These are phyloP conservation scores for Rhodotorula babjevae DNA, from an alignment of 768 basidiomycete species.

Conservation along the genomic window DNA sequence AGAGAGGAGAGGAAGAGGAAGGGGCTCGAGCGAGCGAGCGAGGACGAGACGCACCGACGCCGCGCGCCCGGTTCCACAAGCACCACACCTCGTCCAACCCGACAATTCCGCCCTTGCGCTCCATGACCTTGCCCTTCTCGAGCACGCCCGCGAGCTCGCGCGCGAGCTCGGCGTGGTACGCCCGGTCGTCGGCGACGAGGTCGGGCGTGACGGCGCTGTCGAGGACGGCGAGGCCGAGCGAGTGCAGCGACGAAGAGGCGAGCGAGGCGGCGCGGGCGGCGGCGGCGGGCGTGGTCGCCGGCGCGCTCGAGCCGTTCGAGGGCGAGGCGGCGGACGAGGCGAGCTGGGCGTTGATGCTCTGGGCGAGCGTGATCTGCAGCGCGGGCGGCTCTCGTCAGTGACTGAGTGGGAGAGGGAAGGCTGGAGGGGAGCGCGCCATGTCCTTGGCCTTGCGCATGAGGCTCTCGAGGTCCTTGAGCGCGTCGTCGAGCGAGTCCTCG, in stretches of 20 bases:
- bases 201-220: conserved; percentile 52
- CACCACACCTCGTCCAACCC: conserved; percentile 43
- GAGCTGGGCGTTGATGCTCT: conserved; percentile 77
- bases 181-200: conserved; percentile 75
- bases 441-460: conserved; percentile 86
- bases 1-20: neutral
- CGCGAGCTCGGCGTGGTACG: conserved; percentile 74
- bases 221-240: conserved; percentile 10
- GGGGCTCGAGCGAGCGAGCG: too few relatives aligned
- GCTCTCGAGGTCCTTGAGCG: conserved; percentile 80
- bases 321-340: conserved; percentile 50
- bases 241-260: conserved; percentile 6
- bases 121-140: conserved; percentile 49
- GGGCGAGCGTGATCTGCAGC: conserved; percentile 63
- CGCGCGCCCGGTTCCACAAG: conserved; percentile 40
- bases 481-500: conserved; percentile 64
- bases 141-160: conserved; percentile 73
- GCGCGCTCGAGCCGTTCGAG: neutral
- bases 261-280: neutral
- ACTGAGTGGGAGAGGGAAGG: too few relatives aligned
- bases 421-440: conserved; percentile 55
- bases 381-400: too few relatives aligned
- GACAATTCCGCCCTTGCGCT: conserved; percentile 24
- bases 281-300: neutral
- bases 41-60: conserved; percentile 29